Evolutionary conservation across 768 basidiomycete species (phyloP).

Genomic region (Cystobasidium ongulense): DNA sequence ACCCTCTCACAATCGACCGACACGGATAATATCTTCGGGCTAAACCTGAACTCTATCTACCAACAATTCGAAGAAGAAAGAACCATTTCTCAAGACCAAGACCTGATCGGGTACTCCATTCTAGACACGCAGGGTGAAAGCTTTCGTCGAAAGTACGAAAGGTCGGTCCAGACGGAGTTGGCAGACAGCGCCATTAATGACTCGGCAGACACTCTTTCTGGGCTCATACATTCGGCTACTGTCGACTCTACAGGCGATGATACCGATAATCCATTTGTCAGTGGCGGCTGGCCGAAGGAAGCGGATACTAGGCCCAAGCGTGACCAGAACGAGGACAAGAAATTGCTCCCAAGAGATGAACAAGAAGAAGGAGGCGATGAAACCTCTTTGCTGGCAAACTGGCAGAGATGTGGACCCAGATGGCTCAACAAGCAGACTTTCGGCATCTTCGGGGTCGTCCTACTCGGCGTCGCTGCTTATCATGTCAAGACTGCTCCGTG

Average conservation of each 20-base stretch:
- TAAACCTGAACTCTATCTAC: not conserved
- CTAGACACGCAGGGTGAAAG: not conserved
- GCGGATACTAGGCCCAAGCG: not conserved
- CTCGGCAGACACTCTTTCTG: not conserved
- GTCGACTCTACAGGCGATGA: not conserved
- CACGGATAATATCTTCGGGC: not conserved
- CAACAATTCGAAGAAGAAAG: not conserved
- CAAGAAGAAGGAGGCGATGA: not conserved
- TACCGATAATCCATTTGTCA: not conserved
- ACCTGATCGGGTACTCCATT: not conserved
- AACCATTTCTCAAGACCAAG: not conserved
- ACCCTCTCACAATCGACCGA: not conserved
- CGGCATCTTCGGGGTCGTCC: not conserved
- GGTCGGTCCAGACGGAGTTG: not conserved
- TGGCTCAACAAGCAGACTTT: slow-evolving; percentile 1
- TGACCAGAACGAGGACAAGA: not conserved
- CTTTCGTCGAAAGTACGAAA: not conserved
- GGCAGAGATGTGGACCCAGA: not conserved
- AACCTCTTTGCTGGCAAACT: not conserved
- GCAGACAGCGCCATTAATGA: not conserved
- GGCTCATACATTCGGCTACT: not conserved
- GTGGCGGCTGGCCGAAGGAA: not conserved
- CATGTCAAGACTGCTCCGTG: not conserved
- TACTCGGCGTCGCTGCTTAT: not conserved
- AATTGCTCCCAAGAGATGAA: too few relatives aligned